These are phyloP conservation scores for Ustilago xerochloae DNA, from an alignment of 1,284 basidiomycete species.

Conservation along the genomic window DNA sequence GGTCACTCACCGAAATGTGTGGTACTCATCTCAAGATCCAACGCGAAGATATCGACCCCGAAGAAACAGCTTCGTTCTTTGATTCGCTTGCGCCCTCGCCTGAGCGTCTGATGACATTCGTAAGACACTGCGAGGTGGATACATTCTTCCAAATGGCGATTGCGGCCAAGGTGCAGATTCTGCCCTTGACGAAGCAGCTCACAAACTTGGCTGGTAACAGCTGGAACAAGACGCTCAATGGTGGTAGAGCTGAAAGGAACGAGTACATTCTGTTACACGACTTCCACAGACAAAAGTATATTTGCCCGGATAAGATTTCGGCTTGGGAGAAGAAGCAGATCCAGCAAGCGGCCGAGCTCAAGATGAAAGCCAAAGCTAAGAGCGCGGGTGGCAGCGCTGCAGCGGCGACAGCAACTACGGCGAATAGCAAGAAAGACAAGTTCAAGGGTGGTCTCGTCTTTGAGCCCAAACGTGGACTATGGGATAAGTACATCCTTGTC, in stretches of 20 bases:
- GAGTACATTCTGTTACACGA: conserved; percentile 99
- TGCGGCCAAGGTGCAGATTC: conserved; percentile 85
- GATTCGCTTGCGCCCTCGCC: conserved; percentile 84
- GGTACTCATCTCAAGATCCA: conserved; percentile 83
- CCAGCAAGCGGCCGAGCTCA: conserved; percentile 52
- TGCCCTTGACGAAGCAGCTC: conserved; percentile 89
- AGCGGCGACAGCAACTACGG: conserved; percentile 70
- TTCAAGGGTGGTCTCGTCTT: conserved; percentile 99
- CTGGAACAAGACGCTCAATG: conserved; percentile 74
- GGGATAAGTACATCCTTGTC: conserved; percentile 96
- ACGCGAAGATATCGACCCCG: conserved; percentile 80
- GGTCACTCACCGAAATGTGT: conserved; percentile 90
- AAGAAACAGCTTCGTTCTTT: conserved; percentile 90
- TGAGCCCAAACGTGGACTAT: conserved; percentile 93
- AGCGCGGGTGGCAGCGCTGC: conserved; percentile 38
- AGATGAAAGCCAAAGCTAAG: conserved; percentile 43
- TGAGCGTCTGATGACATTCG: conserved; percentile 84
- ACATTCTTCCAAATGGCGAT: conserved; percentile 97
- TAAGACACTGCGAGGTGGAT: conserved; percentile 91
- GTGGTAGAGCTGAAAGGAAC: conserved; percentile 94
- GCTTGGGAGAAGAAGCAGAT: conserved; percentile 72
- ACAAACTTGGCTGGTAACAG: conserved; percentile 98
- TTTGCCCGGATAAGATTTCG: conserved; percentile 93
- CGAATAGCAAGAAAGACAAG: conserved; percentile 82
- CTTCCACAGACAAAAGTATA: conserved; percentile 94